Evolutionary conservation across 2,329 filamentous ascomycete genomes (phyloP), one percentile per base, ranked within the genome.

Genomic region (Bipolaris sorokiniana): DNA sequence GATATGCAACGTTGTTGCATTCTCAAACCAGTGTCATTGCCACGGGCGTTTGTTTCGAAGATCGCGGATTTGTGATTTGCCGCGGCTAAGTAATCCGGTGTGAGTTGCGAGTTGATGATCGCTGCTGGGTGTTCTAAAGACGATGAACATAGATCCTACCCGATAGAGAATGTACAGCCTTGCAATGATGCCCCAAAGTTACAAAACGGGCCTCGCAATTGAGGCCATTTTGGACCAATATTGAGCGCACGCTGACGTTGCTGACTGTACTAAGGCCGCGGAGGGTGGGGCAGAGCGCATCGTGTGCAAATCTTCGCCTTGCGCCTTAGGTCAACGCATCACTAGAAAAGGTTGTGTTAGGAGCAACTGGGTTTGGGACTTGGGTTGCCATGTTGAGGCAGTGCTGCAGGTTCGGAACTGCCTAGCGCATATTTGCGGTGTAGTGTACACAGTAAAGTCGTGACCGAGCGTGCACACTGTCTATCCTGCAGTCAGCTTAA

Each of bases 101-200:
- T 23, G 38, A 3, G 20, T 20, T 16, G 7, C 33, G 45, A 59
- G 69, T 76, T 49, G 28, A 13, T 42, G 37, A 42, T 50, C 26
- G 37, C 13, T 18, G 38, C 37, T 22, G 45, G 45, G 31, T 47
- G 45, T 47, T 33, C 18, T 33, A 23, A 52, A 4, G 33, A 20
- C 44, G 34, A 36, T 13, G 33, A 20, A 31, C 42, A 47, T 48
- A 49, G 44, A 37, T 53, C 13, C 23, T 28, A 16, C 42, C 23
- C 7, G 10, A 44, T 36, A 13, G 20, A 42, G 49, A 37, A 48
- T 40, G 13, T 37, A 28, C n/a, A 53, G 49, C 37, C 42, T 38
- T 56, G 44, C 23, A 37, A 37, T 48, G 22, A 34, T 26, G 44
- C 7, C 28, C 42, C 23, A 37, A 38, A 48, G n/a, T 11, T 38